phyloP scores from a whole-genome alignment of 331 rosid species.

The Telfairia occidentalis region DNA sequence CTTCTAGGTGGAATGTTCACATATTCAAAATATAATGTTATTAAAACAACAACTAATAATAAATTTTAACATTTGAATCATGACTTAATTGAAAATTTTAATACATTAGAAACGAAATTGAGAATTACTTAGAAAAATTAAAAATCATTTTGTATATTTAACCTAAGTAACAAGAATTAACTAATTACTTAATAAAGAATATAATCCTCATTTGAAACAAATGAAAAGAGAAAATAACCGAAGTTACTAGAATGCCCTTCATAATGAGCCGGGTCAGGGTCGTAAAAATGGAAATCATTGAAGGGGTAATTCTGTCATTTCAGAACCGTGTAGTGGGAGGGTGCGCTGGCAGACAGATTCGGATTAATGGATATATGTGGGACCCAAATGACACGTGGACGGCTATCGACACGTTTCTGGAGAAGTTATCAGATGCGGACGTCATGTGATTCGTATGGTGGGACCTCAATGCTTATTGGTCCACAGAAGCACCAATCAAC shows the following conservation, averaged over 20 bases:
- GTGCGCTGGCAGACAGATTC: constrained; percentile 20
- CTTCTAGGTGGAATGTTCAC: no score
- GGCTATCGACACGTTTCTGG: constrained; percentile 14
- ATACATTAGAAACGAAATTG: no score
- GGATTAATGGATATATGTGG: constrained; percentile 29
- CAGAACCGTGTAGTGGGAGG: accelerated
- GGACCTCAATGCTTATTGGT: background rate
- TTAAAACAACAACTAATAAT: no score
- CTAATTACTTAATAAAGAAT: background rate
- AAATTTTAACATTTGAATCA: no score
- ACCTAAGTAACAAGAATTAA: background rate
- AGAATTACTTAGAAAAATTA: no score
- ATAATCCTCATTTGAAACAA: background rate
- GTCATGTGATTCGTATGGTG: background rate
- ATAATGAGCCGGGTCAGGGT: background rate
- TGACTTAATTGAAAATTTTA: no score
- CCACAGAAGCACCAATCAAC: background rate
- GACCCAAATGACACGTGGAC: constrained; percentile 28
- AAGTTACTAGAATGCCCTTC: background rate
- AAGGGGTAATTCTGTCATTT: constrained; percentile 16
- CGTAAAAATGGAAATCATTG: background rate
- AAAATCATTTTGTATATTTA: no score
- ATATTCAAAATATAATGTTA: no score
- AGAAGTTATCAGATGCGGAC: constrained; percentile 18
- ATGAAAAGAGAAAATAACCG: background rate